These are phyloP conservation scores for Hyaloscypha bicolor DNA, from an alignment of 495 filamentous ascomycete genomes.

Conservation along the genomic window DNA sequence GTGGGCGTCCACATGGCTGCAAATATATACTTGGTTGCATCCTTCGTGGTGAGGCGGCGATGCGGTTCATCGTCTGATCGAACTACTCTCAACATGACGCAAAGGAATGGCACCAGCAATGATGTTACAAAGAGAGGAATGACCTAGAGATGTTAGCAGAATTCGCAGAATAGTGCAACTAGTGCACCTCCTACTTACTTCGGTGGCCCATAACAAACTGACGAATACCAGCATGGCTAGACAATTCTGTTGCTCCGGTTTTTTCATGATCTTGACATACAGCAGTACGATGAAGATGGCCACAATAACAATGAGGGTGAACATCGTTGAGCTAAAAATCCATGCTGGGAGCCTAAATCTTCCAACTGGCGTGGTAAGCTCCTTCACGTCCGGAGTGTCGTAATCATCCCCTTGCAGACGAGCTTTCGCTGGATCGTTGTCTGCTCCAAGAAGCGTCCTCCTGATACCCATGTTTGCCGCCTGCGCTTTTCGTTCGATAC, in stretches of 20 bases:
- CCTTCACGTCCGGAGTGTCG: constrained; percentile 56
- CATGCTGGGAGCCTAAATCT: constrained; percentile 74
- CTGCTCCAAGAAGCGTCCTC: constrained; percentile 76
- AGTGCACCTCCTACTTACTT: constrained; percentile 55
- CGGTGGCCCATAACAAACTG: constrained; percentile 94
- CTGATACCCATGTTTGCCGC: constrained; percentile 86
- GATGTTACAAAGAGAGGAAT: constrained; percentile 98
- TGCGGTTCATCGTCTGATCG: constrained; percentile 72
- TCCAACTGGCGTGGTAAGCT: constrained; percentile 80
- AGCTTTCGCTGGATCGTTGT: constrained; percentile 66
- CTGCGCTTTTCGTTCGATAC: constrained; percentile 93
- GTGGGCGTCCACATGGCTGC: constrained; percentile 98
- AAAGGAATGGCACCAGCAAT: constrained; percentile 89
- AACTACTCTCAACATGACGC: constrained; percentile 83
- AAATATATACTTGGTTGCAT: constrained; percentile 81
- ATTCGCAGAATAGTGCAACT: not conserved
- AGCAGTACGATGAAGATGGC: constrained; percentile 73
- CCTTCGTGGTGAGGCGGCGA: constrained; percentile 68
- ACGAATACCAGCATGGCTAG: constrained; percentile 92
- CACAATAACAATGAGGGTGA: constrained; percentile 70
- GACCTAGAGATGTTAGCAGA: constrained; percentile 53
- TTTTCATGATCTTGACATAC: constrained; percentile 74
- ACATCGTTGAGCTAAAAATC: constrained; percentile 81
- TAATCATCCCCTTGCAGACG: constrained; percentile 84
- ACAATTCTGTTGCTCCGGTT: constrained; percentile 91